phyloP scores from a whole-genome alignment of 805 yeast species.

The Ogataea degrootiae region DNA sequence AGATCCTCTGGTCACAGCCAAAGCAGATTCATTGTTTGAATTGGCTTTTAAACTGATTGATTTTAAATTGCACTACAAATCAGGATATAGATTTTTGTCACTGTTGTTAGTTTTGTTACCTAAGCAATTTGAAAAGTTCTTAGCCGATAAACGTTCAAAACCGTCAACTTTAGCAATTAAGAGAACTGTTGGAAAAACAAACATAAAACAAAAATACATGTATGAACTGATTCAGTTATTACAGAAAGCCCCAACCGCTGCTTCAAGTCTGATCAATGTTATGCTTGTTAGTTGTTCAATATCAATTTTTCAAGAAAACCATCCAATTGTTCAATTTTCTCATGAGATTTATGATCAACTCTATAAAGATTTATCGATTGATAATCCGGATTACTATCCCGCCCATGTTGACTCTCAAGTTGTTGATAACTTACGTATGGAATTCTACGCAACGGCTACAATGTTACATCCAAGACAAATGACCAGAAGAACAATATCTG shows the following conservation, averaged over 20 bases:
- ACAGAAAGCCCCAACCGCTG: constrained; percentile 20
- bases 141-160: constrained; percentile 18
- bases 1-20: constrained; percentile 10
- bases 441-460: constrained; percentile 22
- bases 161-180: constrained; percentile 19
- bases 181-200: constrained; percentile 19
- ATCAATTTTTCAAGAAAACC: constrained; percentile 18
- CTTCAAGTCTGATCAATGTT: constrained; percentile 30
- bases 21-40: constrained; percentile 35
- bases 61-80: constrained; percentile 22
- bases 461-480: constrained; percentile 17
- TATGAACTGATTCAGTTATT: constrained; percentile 20
- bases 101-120: constrained; percentile 32
- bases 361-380: constrained; percentile 25
- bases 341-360: constrained; percentile 18
- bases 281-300: constrained; percentile 31
- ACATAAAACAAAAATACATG: constrained; percentile 24
- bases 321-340: constrained; percentile 28
- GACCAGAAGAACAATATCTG: constrained; percentile 8
- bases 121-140: constrained; percentile 23
- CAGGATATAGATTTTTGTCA: constrained; percentile 31
- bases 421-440: constrained; percentile 20
- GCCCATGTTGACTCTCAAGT: constrained; percentile 12
- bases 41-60: constrained; percentile 28
- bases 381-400: constrained; percentile 23